These are phyloP conservation scores for Cercospora nicotianae DNA, from an alignment of 2,329 filamentous ascomycete genomes.

Conservation along the genomic window DNA sequence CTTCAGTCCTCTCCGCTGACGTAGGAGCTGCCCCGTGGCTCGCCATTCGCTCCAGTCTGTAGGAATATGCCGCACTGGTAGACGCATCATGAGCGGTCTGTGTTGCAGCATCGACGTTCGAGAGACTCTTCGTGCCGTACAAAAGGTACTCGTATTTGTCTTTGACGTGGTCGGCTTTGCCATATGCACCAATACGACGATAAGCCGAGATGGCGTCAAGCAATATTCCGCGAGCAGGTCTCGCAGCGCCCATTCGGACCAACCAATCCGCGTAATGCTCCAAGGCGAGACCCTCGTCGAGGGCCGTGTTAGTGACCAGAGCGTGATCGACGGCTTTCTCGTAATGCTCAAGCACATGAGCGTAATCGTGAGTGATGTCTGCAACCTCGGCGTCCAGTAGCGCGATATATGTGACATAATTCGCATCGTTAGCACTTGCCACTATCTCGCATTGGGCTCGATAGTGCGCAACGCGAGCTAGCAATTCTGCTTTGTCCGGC, in stretches of 20 bases:
- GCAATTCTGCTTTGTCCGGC: constrained; percentile 43
- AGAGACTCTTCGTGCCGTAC: constrained; percentile 61
- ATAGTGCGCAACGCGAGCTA: constrained; percentile 56
- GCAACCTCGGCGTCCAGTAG: constrained; percentile 68
- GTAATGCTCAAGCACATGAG: constrained; percentile 62
- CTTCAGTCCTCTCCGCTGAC: constrained; percentile 49
- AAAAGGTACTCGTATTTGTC: constrained; percentile 68
- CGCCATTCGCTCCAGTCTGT: constrained; percentile 48
- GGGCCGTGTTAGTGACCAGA: constrained; percentile 63
- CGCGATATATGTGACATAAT: constrained; percentile 69
- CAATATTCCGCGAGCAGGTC: constrained; percentile 69
- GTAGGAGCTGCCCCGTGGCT: constrained; percentile 42
- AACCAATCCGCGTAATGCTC: constrained; percentile 74
- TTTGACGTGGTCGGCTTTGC: constrained; percentile 67
- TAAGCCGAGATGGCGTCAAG: constrained; percentile 68
- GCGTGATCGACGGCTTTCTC: constrained; percentile 73
- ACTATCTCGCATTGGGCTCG: constrained; percentile 64
- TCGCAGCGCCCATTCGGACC: constrained; percentile 62
- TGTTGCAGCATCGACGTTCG: constrained; percentile 62
- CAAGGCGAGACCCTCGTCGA: constrained; percentile 72
- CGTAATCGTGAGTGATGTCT: constrained; percentile 51
- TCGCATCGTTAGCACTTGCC: constrained; percentile 64
- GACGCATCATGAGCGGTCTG: constrained; percentile 67
- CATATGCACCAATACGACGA: constrained; percentile 66
- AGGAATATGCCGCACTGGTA: constrained; percentile 40